Percentiles rank a stretch among this genome's conserved stretches.
Evolutionary conservation across 1,284 basidiomycete species (phyloP).

Genomic region (Puccinia triticina): DNA sequence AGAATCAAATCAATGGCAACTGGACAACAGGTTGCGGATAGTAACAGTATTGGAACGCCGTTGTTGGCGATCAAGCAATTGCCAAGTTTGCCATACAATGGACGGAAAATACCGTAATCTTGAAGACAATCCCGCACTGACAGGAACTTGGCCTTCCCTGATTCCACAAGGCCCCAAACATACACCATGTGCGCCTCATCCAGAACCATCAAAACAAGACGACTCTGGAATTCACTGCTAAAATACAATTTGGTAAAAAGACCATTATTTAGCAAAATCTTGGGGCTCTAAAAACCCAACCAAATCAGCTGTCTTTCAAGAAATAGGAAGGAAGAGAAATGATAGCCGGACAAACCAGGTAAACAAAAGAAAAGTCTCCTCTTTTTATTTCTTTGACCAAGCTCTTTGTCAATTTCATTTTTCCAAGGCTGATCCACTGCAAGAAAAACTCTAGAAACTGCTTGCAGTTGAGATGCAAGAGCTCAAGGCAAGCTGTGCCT

Average conservation of each 20-base stretch:
- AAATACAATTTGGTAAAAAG: background rate
- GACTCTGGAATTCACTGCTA: constrained; percentile 13
- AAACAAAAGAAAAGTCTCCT: constrained; percentile 15
- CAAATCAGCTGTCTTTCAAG: background rate
- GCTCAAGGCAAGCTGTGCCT: no score
- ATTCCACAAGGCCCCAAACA: no score
- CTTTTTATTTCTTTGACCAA: background rate
- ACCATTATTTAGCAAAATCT: no score
- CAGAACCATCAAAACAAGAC: background rate
- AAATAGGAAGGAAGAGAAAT: background rate
- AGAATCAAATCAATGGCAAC: background rate
- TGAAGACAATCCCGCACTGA: background rate
- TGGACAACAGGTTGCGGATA: constrained; percentile 15
- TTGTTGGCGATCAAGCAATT: background rate
- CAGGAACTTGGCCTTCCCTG: background rate
- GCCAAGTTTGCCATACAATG: constrained; percentile 14
- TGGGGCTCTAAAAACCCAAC: constrained; percentile 7
- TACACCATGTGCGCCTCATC: constrained; percentile 31
- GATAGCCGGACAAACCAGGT: background rate
- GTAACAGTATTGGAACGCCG: background rate
- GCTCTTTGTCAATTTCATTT: background rate
- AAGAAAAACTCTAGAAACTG: no score
- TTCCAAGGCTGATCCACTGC: constrained; percentile 19
- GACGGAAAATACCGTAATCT: constrained; percentile 13
- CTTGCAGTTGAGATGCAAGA: no score